Evolutionary conservation across 306 rosid species (phyloP), one percentile per base, ranked within the genome.

Genomic region (Lathyrus tuberosus): DNA sequence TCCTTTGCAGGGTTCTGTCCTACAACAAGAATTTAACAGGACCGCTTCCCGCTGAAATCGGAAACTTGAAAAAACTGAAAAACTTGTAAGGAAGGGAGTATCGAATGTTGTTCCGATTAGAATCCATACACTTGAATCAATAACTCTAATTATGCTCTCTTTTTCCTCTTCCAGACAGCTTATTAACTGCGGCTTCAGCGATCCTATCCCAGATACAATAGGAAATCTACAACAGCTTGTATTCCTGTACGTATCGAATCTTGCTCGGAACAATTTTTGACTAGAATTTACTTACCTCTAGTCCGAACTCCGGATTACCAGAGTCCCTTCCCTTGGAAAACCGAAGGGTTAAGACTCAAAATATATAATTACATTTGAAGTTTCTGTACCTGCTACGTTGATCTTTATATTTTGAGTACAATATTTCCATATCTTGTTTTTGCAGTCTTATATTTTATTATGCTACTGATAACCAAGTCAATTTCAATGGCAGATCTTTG

Each of bases 131-230:
- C 37, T 74, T 43, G 52, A 78, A 78, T 62, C 61, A 60, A 71
- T 46, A 22, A 60, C 53, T 65, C 69, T 82, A 62, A 82, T 73
- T 43, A 40, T 20, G 28, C 30, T 6, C 18, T 67, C 60, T 60
- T 13, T 37, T 69, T 71, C 35, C 30, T 68, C 13, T 75, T 48
- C 26, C 77, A 91, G 93, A 80, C 52, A 72, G 60, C 86, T 91
- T 60, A 84, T 85, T 70, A 79, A 54, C 15, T 91, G 97, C 54
- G 69, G 89, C 52, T 88, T 91, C 88, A 61, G 8, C 37, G 97
- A 91, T 44, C 67, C 63, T 40, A 86, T 91, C 71, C 97, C 96
- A 12, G 84, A 69, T 44, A 24, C 76, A 47, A 72, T 91, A 52
- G 97, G 97, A 73, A 77, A 78, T 53, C 81, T 91, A 40, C 18